Base-by-base conservation (phyloP, 352 stramenopile species). In the Phytophthora ramorum region DNA sequence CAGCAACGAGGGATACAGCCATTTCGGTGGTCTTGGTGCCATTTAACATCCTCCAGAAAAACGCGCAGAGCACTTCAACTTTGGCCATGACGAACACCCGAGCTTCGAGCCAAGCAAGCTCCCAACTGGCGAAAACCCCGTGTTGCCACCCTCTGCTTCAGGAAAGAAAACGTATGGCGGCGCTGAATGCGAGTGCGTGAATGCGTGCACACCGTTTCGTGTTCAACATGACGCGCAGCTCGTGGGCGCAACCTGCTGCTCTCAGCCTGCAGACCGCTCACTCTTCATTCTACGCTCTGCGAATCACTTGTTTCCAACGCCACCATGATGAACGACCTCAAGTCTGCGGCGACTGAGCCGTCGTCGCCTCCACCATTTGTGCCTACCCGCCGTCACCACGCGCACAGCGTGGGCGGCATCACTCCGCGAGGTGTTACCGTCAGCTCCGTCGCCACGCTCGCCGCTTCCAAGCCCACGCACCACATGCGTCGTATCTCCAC, bases 401-500 rank as follows among this genome's bases (percentile, higher is more conserved):
- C 61, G 46, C 56, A 56, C 34, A 73, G 66, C 61, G 60, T 78
- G 32, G 70, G 73, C 51, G 70, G 60, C 41, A 32, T 37, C 3
- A 41, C 19, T 30, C 35, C 59, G 22, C 22, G 28, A 17, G 7
- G 17, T 7, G 2, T 7, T 43, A 16, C 38, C 38, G 22, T 37
- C 28, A 55, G n/a, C 32, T 19, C 57, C 16, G 38, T n/a, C 22
- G 50, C 53, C 35, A 35, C 24, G 10, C 22, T 50, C 19, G 52
- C 32, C 8, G 8, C 37, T 28, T 19, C 40, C 12, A 62, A 62
- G 30, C 8, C 41, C 34, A 32, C 37, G 32, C 19, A 49, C 16
- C 63, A 63, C n/a, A 44, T 63, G 1, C 72, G 76, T 35, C 73
- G 70, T 49, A 63, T 71, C 6, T 82, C 78, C 35, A 87, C 70